phyloP scores from a whole-genome alignment of 352 stramenopile species.

The Blastocystis sp. region DNA sequence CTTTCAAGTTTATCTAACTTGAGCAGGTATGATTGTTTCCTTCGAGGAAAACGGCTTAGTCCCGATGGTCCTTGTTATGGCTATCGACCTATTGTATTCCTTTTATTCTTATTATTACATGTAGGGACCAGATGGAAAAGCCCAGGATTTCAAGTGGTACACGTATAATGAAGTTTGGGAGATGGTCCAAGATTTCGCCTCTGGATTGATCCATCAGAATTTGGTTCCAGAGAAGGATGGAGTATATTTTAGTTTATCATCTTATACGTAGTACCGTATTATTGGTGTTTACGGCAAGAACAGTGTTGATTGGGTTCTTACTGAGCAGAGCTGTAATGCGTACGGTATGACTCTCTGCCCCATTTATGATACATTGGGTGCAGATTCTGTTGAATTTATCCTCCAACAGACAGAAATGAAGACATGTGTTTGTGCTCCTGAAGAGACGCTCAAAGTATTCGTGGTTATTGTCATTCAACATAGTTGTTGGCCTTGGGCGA shows the following conservation, averaged over 20 bases:
- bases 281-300: slow-evolving; percentile 91
- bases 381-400: slow-evolving; percentile 75
- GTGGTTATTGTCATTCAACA: not conserved
- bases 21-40: slow-evolving; percentile 58
- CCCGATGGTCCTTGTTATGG: slow-evolving; percentile 59
- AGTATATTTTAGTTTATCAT: not conserved
- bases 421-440: slow-evolving; percentile 69
- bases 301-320: slow-evolving; percentile 85
- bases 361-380: slow-evolving; percentile 78
- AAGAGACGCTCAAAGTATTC: slow-evolving; percentile 23
- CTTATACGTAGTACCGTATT: slow-evolving; percentile 49
- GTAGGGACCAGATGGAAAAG: slow-evolving; percentile 54
- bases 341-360: slow-evolving; percentile 73
- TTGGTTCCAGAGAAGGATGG: slow-evolving; percentile 27
- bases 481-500: slow-evolving; percentile 21
- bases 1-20: not conserved
- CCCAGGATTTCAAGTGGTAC: slow-evolving; percentile 36
- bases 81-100: slow-evolving; percentile 32
- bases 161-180: slow-evolving; percentile 59
- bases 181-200: slow-evolving; percentile 57
- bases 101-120: not conserved
- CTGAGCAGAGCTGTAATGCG: slow-evolving; percentile 78
- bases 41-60: slow-evolving; percentile 44
- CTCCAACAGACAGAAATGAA: slow-evolving; percentile 73
- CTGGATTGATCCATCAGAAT: slow-evolving; percentile 28